These are phyloP conservation scores for Phytopythium litorale DNA, from an alignment of 352 stramenopile species.

Conservation along the genomic window DNA sequence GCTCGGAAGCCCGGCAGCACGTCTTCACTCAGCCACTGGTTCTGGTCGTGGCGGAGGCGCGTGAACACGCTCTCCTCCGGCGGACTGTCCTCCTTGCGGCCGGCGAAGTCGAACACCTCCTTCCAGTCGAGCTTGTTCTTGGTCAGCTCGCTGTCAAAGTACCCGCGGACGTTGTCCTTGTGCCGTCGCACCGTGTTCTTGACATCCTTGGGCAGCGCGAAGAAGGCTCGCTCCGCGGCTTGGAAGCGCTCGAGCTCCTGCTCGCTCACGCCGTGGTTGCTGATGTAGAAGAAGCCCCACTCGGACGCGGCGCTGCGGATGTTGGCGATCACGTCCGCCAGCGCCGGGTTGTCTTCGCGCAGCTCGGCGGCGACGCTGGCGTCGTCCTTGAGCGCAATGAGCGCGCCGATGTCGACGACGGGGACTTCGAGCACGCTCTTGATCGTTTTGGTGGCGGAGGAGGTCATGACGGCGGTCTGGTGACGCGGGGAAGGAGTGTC, in stretches of 20 bases:
- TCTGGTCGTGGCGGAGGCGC: constrained; percentile 79
- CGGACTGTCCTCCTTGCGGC: constrained; percentile 30
- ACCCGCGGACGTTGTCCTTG: constrained; percentile 84
- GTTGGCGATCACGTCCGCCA: constrained; percentile 35
- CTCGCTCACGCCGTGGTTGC: constrained; percentile 66
- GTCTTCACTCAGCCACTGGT: constrained; percentile 67
- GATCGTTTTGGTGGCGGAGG: not conserved
- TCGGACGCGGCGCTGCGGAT: constrained; percentile 56
- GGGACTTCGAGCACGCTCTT: constrained; percentile 23
- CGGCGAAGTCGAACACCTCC: constrained; percentile 74
- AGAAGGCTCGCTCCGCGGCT: constrained; percentile 71
- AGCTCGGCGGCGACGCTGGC: constrained; percentile 27
- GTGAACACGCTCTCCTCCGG: constrained; percentile 34
- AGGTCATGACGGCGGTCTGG: not conserved
- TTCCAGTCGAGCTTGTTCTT: constrained; percentile 94
- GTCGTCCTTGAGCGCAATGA: constrained; percentile 35
- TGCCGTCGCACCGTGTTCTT: constrained; percentile 61
- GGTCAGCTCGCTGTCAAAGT: constrained; percentile 93
- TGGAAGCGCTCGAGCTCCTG: constrained; percentile 66
- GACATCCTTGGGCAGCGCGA: constrained; percentile 57
- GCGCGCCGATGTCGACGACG: constrained; percentile 37
- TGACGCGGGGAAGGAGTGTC: not conserved
- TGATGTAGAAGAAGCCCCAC: constrained; percentile 93
- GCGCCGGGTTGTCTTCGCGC: constrained; percentile 4
- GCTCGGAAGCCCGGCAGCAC: constrained; percentile 50